Evolutionary conservation across 208 protist species (phyloP), one percentile per base, ranked within the genome.

Genomic region (Naegleria fowleri): DNA sequence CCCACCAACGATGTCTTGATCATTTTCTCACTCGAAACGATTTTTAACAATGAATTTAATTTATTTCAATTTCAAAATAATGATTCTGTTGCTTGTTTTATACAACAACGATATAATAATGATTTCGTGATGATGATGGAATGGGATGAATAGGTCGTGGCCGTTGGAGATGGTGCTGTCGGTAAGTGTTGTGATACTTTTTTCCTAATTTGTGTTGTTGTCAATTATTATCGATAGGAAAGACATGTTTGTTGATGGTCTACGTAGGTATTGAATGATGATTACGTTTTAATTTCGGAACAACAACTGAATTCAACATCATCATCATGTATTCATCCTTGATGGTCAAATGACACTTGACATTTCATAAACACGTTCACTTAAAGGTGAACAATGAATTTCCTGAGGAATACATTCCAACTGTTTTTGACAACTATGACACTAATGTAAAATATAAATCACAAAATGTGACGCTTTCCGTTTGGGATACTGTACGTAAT

Each of bases 321-420:
- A n/a, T n/a, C n/a, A n/a, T n/a, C n/a, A n/a, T n/a, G n/a, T n/a
- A n/a, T n/a, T n/a, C n/a, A n/a, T 58, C 51, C 15, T 19, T 58
- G 51, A 58, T 58, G 51, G 22, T 67, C 22, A 29, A 15, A 67
- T 67, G 19, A 67, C 11, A 67, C 11, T 67, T 67, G 11, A 29
- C 19, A 29, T 67, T 67, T 29, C 19, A 33, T 43, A 43, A 29
- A 41, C 29, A 19, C 75, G n/a, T n/a, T n/a, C n/a, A n/a, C n/a
- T n/a, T n/a, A n/a, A n/a, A 90, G 11, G 51, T 39, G 5, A 76
- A 29, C 29, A 90, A 90, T n/a, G 22, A 39, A 43, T 90, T 90
- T 90, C 86, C 86, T 25, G 52, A 39, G 2, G 52, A 58, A 48
- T 90, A 90, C 33, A 90, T 90, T 11, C 86, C 86, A n/a, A 90